A percentile compares a stretch with the other conserved stretches of the same genome.
phyloP scores from a whole-genome alignment of 306 rosid genomes.

The Argentina anserina region DNA sequence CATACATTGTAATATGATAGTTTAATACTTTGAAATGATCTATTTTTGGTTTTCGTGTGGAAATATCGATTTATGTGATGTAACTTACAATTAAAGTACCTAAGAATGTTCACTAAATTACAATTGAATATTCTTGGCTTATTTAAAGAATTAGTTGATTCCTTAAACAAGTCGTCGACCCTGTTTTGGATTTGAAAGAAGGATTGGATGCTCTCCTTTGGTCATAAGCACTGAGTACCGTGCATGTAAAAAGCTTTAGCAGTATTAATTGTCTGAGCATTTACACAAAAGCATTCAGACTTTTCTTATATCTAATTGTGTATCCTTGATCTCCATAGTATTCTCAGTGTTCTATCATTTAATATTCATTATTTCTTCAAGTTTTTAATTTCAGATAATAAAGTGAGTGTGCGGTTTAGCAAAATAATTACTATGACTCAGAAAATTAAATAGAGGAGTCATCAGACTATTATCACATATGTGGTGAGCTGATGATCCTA shows the following conservation, averaged over 20 bases:
- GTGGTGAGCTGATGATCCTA: not conserved
- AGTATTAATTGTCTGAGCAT: not conserved
- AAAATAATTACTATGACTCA: not conserved
- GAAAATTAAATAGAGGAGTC: not conserved
- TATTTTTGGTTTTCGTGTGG: not conserved
- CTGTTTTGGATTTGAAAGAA: not conserved
- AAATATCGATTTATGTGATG: not conserved
- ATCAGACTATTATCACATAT: not conserved
- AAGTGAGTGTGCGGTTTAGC: not conserved
- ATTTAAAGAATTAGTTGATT: not conserved
- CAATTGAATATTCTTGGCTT: not conserved
- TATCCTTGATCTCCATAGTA: not conserved
- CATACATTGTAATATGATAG: not conserved
- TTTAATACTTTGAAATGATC: not conserved
- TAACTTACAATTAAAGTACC: not conserved
- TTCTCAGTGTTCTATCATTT: not conserved
- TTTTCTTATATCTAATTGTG: not conserved
- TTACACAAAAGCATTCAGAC: not conserved
- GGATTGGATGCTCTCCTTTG: not conserved
- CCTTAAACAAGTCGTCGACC: not conserved
- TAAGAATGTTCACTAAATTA: not conserved
- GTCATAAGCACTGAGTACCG: not conserved
- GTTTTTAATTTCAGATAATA: not conserved
- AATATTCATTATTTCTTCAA: not conserved
- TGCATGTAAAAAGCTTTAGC: not conserved